These are phyloP conservation scores for Apiotrichum montevideense DNA, from an alignment of 1,284 basidiomycete genomes.

Conservation along the genomic window DNA sequence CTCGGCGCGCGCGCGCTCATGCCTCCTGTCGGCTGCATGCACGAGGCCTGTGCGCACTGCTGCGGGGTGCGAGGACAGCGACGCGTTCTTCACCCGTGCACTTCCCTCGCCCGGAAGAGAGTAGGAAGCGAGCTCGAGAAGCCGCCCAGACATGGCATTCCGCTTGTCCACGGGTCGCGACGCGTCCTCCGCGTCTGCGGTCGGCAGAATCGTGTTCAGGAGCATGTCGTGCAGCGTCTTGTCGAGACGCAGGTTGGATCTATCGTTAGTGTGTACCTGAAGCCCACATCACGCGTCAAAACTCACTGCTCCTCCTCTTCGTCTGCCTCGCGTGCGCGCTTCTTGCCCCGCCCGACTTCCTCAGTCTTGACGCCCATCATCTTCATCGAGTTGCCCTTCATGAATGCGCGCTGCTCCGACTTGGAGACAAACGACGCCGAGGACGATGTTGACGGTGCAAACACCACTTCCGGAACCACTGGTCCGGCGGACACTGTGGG, in stretches of 20 bases:
- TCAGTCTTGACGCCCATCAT: constrained; percentile 39
- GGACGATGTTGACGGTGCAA: constrained; percentile 18
- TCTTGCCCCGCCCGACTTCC: constrained; percentile 15
- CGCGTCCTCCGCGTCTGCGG: constrained; percentile 19
- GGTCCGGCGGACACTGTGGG: background rate
- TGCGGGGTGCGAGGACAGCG: constrained; percentile 33
- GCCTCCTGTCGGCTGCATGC: constrained; percentile 29
- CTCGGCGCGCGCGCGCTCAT: constrained; percentile 28
- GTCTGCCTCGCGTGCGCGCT: constrained; percentile 17
- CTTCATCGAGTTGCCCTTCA: constrained; percentile 43
- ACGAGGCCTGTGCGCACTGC: constrained; percentile 39
- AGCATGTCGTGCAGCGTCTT: constrained; percentile 46
- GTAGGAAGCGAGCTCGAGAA: constrained; percentile 41
- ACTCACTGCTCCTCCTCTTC: constrained; percentile 38
- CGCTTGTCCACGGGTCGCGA: constrained; percentile 43
- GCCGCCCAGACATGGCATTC: constrained; percentile 34
- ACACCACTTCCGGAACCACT: constrained; percentile 40
- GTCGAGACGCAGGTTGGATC: constrained; percentile 42
- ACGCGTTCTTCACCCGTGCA: constrained; percentile 7
- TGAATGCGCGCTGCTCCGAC: constrained; percentile 40
- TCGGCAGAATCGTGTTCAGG: constrained; percentile 41
- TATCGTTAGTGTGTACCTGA: constrained; percentile 4
- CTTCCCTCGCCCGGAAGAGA: constrained; percentile 37
- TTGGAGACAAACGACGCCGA: constrained; percentile 21
- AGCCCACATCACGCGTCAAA: background rate